phyloP scores from a whole-genome alignment of 176 grass and related monocot genomes.

The Lolium perenne region DNA sequence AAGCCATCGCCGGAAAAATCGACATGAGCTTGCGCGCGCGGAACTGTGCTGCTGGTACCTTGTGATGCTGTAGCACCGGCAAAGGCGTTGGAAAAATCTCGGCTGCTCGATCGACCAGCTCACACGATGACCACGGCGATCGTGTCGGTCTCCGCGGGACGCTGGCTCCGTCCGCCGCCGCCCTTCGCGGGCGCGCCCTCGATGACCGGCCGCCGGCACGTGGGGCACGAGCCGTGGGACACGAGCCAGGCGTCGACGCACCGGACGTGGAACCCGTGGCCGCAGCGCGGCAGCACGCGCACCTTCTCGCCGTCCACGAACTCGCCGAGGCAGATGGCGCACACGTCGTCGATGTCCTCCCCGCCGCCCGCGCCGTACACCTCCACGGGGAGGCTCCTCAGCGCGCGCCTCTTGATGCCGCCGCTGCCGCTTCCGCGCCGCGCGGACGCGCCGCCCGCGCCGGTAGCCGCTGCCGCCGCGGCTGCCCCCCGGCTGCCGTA shows the following conservation, averaged over 20 bases:
- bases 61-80: neutral
- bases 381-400: constrained; percentile 68
- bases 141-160: neutral
- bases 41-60: neutral
- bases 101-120: neutral
- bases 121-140: constrained; percentile 43
- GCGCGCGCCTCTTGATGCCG: constrained; percentile 61
- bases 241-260: constrained; percentile 85
- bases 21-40: neutral
- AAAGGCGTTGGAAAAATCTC: too few species aligned
- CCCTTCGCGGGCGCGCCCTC: neutral
- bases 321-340: constrained; percentile 83
- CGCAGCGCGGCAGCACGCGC: constrained; percentile 72
- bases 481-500: constrained; percentile 15
- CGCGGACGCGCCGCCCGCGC: neutral
- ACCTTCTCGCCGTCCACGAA: constrained; percentile 76
- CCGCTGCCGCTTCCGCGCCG: neutral
- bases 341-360: constrained; percentile 43
- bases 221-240: constrained; percentile 75
- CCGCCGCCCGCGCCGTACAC: constrained; percentile 45
- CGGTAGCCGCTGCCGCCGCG: neutral
- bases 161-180: neutral
- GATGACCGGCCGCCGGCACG: constrained; percentile 60
- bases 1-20: constrained; percentile 20
- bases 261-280: constrained; percentile 68